Evolutionary conservation across 768 basidiomycete genomes (phyloP).

Genomic region (Auriscalpium vulgare): DNA sequence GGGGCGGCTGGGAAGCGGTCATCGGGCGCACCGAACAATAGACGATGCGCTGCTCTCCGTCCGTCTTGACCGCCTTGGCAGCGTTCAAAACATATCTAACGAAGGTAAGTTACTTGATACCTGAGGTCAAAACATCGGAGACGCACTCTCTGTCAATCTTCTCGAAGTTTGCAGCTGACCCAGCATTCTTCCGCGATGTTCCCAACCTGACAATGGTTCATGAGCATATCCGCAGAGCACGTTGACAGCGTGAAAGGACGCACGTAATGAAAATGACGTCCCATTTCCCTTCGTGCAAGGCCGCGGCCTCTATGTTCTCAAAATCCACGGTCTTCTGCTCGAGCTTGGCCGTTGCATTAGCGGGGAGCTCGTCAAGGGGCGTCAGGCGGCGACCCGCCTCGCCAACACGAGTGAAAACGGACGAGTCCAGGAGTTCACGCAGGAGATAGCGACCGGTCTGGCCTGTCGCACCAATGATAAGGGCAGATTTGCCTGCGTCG

Average conservation of each 20-base stretch:
- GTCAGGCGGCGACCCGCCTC: slow-evolving; percentile 69
- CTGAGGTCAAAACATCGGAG: neutral
- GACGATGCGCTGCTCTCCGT: slow-evolving; percentile 47
- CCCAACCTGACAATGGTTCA: slow-evolving; percentile 37
- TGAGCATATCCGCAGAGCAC: neutral
- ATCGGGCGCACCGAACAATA: slow-evolving; percentile 52
- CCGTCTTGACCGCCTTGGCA: slow-evolving; percentile 49
- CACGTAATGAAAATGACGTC: slow-evolving; percentile 70
- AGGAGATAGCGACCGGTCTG: slow-evolving; percentile 57
- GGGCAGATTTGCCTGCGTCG: slow-evolving; percentile 32
- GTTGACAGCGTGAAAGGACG: slow-evolving; percentile 16
- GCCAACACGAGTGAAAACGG: slow-evolving; percentile 48
- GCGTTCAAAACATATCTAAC: slow-evolving; percentile 65
- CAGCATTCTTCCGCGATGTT: slow-evolving; percentile 52
- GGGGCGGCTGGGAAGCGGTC: neutral
- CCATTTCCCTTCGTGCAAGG: slow-evolving; percentile 49
- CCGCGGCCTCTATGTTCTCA: slow-evolving; percentile 48
- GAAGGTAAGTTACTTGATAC: neutral
- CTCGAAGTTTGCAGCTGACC: slow-evolving; percentile 57
- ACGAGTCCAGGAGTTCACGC: slow-evolving; percentile 46
- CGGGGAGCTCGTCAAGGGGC: slow-evolving; percentile 29
- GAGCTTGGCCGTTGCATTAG: slow-evolving; percentile 46
- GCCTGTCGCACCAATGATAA: slow-evolving; percentile 70
- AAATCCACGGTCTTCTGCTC: slow-evolving; percentile 62
- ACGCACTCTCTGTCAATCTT: slow-evolving; percentile 68